Evolutionary conservation across 257 asterid genomes (phyloP).

Genomic region (Perilla frutescens): DNA sequence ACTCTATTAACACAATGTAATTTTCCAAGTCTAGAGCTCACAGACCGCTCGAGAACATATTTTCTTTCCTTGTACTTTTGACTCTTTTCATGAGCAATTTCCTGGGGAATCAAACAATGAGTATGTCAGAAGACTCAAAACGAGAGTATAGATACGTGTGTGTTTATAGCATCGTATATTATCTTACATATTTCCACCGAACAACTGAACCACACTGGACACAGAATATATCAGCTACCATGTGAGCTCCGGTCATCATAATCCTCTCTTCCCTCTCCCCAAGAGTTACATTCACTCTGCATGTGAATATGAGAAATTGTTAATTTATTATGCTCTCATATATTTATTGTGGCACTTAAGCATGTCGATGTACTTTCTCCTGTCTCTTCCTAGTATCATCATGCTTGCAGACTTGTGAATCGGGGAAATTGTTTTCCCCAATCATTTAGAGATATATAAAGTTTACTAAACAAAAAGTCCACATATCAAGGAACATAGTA

Average conservation of each 20-base stretch:
- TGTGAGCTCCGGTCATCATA: slow-evolving; percentile 78
- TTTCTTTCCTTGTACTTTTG: slow-evolving; percentile 92
- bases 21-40: slow-evolving; percentile 22
- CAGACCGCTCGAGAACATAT: slow-evolving; percentile 87
- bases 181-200: slow-evolving; percentile 81
- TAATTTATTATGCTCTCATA: neutral
- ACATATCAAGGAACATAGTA: slow-evolving; percentile 4
- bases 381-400: neutral
- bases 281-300: slow-evolving; percentile 62
- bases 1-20: neutral
- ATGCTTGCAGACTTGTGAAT: neutral
- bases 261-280: slow-evolving; percentile 72
- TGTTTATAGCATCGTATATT: neutral
- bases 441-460: neutral
- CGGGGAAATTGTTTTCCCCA: neutral
- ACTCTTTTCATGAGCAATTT: slow-evolving; percentile 65
- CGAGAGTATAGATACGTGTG: neutral
- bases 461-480: neutral
- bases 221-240: slow-evolving; percentile 77
- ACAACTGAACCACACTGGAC: slow-evolving; percentile 68
- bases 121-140: slow-evolving; percentile 5
- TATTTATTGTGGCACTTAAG: neutral
- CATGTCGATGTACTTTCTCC: slow-evolving; percentile 1
- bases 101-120: slow-evolving; percentile 44
- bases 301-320: neutral